Evolutionary conservation across 768 basidiomycete species (phyloP).

Genomic region (Russula sp.): DNA sequence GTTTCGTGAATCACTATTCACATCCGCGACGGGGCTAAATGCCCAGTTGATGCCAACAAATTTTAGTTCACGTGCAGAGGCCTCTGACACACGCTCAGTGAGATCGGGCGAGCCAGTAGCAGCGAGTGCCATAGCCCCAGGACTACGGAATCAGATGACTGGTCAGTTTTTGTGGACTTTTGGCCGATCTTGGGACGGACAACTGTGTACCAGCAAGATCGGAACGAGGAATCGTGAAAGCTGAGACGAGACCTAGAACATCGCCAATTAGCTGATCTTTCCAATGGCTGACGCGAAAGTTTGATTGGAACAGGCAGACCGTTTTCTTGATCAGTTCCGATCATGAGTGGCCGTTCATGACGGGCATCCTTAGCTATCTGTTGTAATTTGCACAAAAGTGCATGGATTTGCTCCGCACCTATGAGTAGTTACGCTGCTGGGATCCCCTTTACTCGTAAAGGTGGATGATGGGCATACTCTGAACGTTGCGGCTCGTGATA

Average conservation of each 20-base stretch:
- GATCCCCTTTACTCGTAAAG: too few species aligned
- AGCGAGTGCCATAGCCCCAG: conserved; percentile 67
- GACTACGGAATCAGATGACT: conserved; percentile 38
- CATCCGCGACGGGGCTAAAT: conserved; percentile 62
- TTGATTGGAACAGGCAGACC: conserved; percentile 32
- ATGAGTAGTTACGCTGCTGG: not conserved
- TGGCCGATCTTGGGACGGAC: conserved; percentile 34
- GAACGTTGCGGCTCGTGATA: conserved; percentile 60
- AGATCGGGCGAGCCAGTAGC: conserved; percentile 42
- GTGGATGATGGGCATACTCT: conserved; percentile 31
- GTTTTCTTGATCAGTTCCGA: conserved; percentile 71
- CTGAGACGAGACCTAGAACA: conserved; percentile 56
- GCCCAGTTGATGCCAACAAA: conserved; percentile 64
- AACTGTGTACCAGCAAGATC: conserved; percentile 55
- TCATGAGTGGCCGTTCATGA: conserved; percentile 48
- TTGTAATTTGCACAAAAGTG: conserved; percentile 45
- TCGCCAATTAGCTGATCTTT: too few species aligned
- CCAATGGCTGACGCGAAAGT: too few species aligned
- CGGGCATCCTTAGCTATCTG: conserved; percentile 48
- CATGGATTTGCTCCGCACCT: conserved; percentile 47
- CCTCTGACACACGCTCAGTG: conserved; percentile 40
- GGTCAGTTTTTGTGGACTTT: not conserved
- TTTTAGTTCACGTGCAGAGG: conserved; percentile 49
- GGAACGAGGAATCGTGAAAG: conserved; percentile 38
- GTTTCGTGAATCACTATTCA: conserved; percentile 60